phyloP scores from a whole-genome alignment of 2,329 filamentous ascomycete species.

The Atkinsonella hypoxylon region DNA sequence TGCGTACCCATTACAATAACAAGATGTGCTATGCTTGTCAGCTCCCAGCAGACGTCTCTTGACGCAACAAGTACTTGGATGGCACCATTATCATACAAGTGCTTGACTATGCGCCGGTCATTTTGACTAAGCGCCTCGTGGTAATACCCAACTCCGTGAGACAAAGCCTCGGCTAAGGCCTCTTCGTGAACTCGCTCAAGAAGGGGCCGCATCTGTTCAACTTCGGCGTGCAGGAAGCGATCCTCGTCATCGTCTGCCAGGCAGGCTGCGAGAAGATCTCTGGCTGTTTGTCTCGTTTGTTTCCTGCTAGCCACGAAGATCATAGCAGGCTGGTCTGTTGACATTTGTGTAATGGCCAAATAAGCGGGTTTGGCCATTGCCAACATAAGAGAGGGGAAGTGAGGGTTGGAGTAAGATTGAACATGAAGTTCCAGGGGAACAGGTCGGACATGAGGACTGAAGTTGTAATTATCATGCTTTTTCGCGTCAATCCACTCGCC shows the following conservation, averaged over 20 bases:
- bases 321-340: slow-evolving; percentile 77
- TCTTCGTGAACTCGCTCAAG: slow-evolving; percentile 76
- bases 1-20: slow-evolving; percentile 97
- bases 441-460: slow-evolving; percentile 81
- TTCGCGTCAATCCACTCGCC: slow-evolving; percentile 97
- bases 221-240: slow-evolving; percentile 77
- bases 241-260: slow-evolving; percentile 85
- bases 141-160: slow-evolving; percentile 93
- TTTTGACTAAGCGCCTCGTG: slow-evolving; percentile 83
- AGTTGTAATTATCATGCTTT: slow-evolving; percentile 98
- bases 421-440: slow-evolving; percentile 88
- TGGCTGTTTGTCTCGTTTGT: slow-evolving; percentile 76
- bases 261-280: slow-evolving; percentile 80
- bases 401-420: slow-evolving; percentile 89
- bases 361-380: slow-evolving; percentile 96
- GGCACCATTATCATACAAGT: slow-evolving; percentile 79
- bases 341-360: slow-evolving; percentile 75
- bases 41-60: slow-evolving; percentile 91
- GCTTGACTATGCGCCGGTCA: slow-evolving; percentile 88
- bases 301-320: slow-evolving; percentile 90
- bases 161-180: slow-evolving; percentile 76
- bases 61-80: slow-evolving; percentile 70
- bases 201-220: slow-evolving; percentile 70
- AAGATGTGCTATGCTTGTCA: slow-evolving; percentile 77
- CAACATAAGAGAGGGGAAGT: slow-evolving; percentile 96